Evolutionary conservation across 805 yeast genomes (phyloP), one percentile per base, ranked within the genome.

Genomic region (Candida dajiaensis): DNA sequence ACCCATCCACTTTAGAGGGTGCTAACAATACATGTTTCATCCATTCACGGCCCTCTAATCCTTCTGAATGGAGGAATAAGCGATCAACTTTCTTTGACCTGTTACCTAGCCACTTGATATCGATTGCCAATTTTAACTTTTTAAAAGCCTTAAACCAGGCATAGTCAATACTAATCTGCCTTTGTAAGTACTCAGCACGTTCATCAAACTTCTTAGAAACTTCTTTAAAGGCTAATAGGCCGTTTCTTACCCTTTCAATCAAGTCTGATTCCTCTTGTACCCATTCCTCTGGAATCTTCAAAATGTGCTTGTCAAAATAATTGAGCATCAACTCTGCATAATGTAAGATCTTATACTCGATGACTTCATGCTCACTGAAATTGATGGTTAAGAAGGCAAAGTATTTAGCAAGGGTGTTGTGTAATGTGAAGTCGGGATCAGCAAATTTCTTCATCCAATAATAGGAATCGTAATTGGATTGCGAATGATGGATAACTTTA

Each of bases 111-210:
- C 76, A 61, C 47, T 82, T 76, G 47, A 83, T 69, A 45, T 75
- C 74, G 15, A 83, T 74, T 43, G 80, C 82, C 5, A 81, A 69
- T 43, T 68, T 72, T 33, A 86, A 58, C 62, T 88, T 88, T 52
- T 71, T 75, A 52, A 71, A 74, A 44, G 74, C 66, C 51, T 74
- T 70, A 68, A 83, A 88, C 89, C 96, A 85, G 1, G 97, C 89
- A 55, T 77, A 84, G 55, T 88, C 97, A 38, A 73, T 67, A 1
- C 72, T 64, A 45, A 81, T 76, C 29, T 74, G 71, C 2, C 66
- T 64, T 51, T 78, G 80, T 23, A 87, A 68, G 2, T 69, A 60
- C 4, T 57, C 56, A 18, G 74, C 72, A 50, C 72, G 71, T 3
- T 53, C 56, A 54, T 85, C 90, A 54, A 76, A 83, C 2, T 53